Base-by-base conservation (phyloP, 2,329 filamentous ascomycete species). In the Botrytis tulipae region DNA sequence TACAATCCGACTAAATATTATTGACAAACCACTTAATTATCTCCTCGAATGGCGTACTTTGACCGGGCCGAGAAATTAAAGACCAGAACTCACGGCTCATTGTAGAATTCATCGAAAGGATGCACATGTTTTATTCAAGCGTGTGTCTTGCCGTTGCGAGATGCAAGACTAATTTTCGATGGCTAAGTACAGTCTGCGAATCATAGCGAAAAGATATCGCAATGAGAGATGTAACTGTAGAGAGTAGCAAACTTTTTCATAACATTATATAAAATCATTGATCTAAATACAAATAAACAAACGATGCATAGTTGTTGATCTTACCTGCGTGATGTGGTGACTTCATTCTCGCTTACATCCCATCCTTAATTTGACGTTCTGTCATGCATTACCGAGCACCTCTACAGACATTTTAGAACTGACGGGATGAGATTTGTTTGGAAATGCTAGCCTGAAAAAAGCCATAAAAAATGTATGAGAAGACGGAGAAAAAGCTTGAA, bases 181-280 rank as follows among this genome's bases (percentile, higher is more conserved):
- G 3, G 48, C 9, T 3, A 51, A 1, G 0, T 51, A n/a, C 48
- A 0, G 9, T n/a, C 22, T 18, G 4, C 2, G 5, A 1, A n/a
- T 51, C 4, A 14, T 14, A 14, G 48, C 25, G 9, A 51, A 14
- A 22, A 51, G 5, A 14, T 14, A 1, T 18, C 25, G 25, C 25
- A 51, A 51, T 51, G 4, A n/a, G 4, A 14, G 10, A 14, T 18
- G 1, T 14, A 1, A 12, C 25, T n/a, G 9, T 16, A 51, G 4
- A 25, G 22, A 51, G 10, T 4, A 51, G 22, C 10, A 10, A 51
- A 1, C 4, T 51, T 51, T 51, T 51, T 4, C 4, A 22, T 12
- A 9, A 48, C 46, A 48, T 44, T 4, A 12, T 25, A 12, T 48
- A 1, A 22, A 12, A 1, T 12, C 4, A 6, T n/a, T n/a, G 6